These are phyloP conservation scores for Penicillium sp. DNA, from an alignment of 2,329 filamentous ascomycete genomes.

Conservation along the genomic window DNA sequence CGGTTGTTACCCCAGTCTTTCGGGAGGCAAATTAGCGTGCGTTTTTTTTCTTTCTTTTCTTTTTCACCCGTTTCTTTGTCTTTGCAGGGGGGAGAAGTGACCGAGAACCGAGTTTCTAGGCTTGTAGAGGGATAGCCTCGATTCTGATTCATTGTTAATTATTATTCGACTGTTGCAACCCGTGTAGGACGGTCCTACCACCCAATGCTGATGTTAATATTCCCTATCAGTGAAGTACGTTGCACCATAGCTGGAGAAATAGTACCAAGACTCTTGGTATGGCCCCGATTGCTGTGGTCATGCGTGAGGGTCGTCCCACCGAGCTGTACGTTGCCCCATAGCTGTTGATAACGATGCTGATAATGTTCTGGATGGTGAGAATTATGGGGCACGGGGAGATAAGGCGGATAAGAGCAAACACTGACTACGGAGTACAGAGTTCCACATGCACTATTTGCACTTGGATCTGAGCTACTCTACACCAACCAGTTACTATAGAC, in stretches of 20 bases:
- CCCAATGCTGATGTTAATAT: neutral
- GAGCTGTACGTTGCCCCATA: slow-evolving; percentile 1
- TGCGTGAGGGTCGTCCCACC: neutral
- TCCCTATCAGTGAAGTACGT: neutral
- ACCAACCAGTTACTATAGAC: neutral
- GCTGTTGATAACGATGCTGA: neutral
- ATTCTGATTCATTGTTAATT: neutral
- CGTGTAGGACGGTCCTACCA: slow-evolving; percentile 4
- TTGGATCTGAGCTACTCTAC: neutral
- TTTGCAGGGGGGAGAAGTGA: neutral
- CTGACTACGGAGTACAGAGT: neutral
- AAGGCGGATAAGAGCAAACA: slow-evolving; percentile 7
- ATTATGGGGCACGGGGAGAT: slow-evolving; percentile 7
- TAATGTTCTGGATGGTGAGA: neutral
- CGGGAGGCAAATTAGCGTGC: slow-evolving; percentile 9
- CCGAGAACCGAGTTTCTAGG: neutral
- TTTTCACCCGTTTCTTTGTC: neutral
- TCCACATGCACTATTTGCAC: neutral
- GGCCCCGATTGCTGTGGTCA: neutral
- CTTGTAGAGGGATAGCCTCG: neutral
- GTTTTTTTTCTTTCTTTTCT: neutral
- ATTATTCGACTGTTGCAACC: neutral
- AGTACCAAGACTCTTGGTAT: neutral
- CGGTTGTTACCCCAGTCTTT: neutral
- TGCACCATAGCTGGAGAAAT: neutral